Percentiles rank a stretch among this genome's conserved stretches.
Conservation (phyloP, 805 yeast species). For the Cephaloascus fragrans region DNA sequence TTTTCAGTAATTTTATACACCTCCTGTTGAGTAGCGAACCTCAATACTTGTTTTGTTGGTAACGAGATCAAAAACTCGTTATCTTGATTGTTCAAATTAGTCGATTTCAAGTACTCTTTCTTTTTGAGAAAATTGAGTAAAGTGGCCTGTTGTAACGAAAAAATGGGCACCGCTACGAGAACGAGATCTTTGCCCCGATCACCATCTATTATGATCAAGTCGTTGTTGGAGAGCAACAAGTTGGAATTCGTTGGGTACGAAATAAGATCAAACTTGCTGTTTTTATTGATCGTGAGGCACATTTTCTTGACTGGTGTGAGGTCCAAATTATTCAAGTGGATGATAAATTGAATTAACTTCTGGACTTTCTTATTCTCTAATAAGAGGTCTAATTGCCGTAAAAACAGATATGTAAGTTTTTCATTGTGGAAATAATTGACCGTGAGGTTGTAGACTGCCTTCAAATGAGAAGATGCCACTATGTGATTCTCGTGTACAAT, state of each 20-base stretch:
- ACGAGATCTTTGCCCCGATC: conserved; percentile 79
- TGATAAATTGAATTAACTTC: conserved; percentile 25
- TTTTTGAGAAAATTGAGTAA: conserved; percentile 68
- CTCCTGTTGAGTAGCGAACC: conserved; percentile 72
- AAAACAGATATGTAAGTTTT: background rate
- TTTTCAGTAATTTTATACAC: conserved; percentile 51
- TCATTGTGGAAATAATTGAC: background rate
- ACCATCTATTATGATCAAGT: conserved; percentile 72
- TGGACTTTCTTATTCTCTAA: conserved; percentile 16
- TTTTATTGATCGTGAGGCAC: conserved; percentile 46
- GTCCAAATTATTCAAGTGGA: conserved; percentile 28
- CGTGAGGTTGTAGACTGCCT: too few species aligned
- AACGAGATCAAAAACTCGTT: conserved; percentile 52
- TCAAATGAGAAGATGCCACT: too few species aligned
- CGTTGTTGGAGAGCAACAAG: conserved; percentile 44
- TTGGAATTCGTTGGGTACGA: conserved; percentile 61
- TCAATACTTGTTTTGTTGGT: conserved; percentile 68
- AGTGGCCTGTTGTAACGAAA: conserved; percentile 55
- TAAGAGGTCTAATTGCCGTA: conserved; percentile 17
- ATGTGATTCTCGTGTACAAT: too few species aligned
- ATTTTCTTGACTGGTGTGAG: conserved; percentile 30
- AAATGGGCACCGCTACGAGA: conserved; percentile 56
- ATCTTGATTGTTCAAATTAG: conserved; percentile 37
- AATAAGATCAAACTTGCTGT: conserved; percentile 61
- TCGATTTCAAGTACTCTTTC: conserved; percentile 53